Base-by-base conservation (phyloP, 2,329 filamentous ascomycete genomes). In the Aureobasidium musti region DNA sequence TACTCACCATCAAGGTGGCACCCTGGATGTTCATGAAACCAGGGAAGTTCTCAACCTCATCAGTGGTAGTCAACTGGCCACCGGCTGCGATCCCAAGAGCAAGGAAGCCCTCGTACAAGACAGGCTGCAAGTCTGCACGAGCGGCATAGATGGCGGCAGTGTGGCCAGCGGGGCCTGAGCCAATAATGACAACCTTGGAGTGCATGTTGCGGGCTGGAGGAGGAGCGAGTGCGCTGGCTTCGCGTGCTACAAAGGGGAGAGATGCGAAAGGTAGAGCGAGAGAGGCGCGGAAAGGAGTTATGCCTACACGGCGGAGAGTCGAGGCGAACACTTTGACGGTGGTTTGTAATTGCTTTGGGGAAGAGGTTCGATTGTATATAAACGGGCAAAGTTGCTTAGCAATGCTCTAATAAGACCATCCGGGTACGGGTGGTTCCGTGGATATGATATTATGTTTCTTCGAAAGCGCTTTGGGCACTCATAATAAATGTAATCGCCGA, bases 1-100 rank as follows among this genome's bases (percentile, higher is more conserved):
- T 4, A 66, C 64, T 52, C 53, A 66, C 64, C 95, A 99, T 99
- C 71, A 99, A 83, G 75, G 92, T 89, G 66, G 86, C 81, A 71
- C 95, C 95, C 80, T 92, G 90, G 77, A 99, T 92, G 73, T 91
- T 86, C 74, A 91, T 90, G 82, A 98, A 99, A 56, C 95, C 95
- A 30, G 95, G 95, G 81, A 90, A 99, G 86, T 99, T 99, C 84
- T 99, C 95, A 68, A 99, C 88, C 72, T 99, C 96, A 74, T 96
- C 98, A 65, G 95, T 99, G 30, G 96, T 99, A 65, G 96, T 99
- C 72, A 99, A 85, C 84, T 99, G 95, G 67, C 95, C 95, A 72
- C 95, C 95, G 52, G 95, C 92, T 7, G 95, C 95, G 74, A 96
- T 96, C 75, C 94, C 95, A 76, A 97, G 95, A 74, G 95, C 95